Conservation (phyloP, 2,329 filamentous ascomycete genomes). For the Rhynchosporium graminicola region DNA sequence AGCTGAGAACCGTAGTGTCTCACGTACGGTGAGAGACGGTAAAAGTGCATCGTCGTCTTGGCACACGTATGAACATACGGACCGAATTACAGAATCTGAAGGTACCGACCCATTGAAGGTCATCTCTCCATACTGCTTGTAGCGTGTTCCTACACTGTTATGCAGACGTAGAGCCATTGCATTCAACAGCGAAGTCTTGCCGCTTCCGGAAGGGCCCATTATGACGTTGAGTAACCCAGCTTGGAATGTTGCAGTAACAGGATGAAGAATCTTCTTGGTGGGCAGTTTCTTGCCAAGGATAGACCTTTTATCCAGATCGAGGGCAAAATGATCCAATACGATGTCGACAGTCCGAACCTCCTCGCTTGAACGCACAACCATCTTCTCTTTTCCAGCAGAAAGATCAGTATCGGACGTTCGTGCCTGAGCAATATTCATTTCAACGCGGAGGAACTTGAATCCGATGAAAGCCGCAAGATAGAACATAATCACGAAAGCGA, state of each 20-base stretch:
- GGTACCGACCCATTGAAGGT: constrained; percentile 70
- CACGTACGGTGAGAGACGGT: constrained; percentile 72
- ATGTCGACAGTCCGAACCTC: constrained; percentile 65
- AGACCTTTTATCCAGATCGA: constrained; percentile 64
- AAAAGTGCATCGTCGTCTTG: constrained; percentile 77
- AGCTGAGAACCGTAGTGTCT: constrained; percentile 71
- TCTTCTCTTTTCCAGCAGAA: constrained; percentile 71
- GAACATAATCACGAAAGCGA: constrained; percentile 65
- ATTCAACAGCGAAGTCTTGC: constrained; percentile 75
- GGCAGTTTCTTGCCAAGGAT: constrained; percentile 53
- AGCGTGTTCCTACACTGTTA: constrained; percentile 61
- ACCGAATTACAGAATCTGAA: constrained; percentile 67
- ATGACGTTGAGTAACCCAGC: constrained; percentile 73
- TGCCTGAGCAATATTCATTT: constrained; percentile 69
- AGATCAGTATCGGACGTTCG: constrained; percentile 59
- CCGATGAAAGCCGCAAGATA: constrained; percentile 60
- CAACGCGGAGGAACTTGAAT: constrained; percentile 63
- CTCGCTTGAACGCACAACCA: constrained; percentile 54
- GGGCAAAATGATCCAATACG: constrained; percentile 61
- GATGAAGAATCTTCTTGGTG: constrained; percentile 63
- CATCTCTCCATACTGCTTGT: constrained; percentile 62
- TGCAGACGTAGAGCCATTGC: constrained; percentile 69
- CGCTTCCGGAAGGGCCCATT: constrained; percentile 77
- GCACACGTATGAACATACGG: constrained; percentile 74
- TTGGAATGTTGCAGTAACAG: constrained; percentile 66